These are phyloP conservation scores for Penicillium herquei DNA, from an alignment of 495 filamentous ascomycete genomes.

Conservation along the genomic window DNA sequence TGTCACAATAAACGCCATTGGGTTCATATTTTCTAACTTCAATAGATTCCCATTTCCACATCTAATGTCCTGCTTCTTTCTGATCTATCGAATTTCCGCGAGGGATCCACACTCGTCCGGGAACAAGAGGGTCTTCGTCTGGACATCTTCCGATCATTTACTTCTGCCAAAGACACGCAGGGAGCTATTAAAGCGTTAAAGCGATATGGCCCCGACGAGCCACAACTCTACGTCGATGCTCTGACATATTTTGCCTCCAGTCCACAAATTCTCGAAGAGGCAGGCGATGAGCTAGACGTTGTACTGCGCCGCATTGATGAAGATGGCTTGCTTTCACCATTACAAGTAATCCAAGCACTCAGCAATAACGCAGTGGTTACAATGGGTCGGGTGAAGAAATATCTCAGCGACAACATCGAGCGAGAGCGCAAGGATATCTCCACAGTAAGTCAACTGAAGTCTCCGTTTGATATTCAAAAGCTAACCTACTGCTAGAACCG, in stretches of 20 bases:
- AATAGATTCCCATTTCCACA: constrained; percentile 79
- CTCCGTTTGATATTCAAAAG: not conserved
- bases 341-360: constrained; percentile 94
- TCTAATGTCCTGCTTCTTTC: constrained; percentile 92
- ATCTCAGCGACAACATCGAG: constrained; percentile 84
- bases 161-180: constrained; percentile 84
- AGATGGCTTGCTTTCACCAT: constrained; percentile 88
- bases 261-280: constrained; percentile 77
- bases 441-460: constrained; percentile 37
- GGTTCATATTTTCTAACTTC: constrained; percentile 16
- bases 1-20: not conserved
- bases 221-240: constrained; percentile 88
- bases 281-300: constrained; percentile 72
- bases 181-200: constrained; percentile 85
- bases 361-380: constrained; percentile 83
- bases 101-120: constrained; percentile 87
- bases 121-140: constrained; percentile 90
- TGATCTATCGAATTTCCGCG: constrained; percentile 83
- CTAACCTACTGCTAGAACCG: constrained; percentile 56
- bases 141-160: constrained; percentile 97
- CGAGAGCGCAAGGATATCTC: constrained; percentile 83
- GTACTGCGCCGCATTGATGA: constrained; percentile 85
- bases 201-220: constrained; percentile 90
- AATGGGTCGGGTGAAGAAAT: constrained; percentile 95
- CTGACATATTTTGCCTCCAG: constrained; percentile 91